phyloP scores from a whole-genome alignment of 163 green algal species.

The Trebouxia gelatinosa region DNA sequence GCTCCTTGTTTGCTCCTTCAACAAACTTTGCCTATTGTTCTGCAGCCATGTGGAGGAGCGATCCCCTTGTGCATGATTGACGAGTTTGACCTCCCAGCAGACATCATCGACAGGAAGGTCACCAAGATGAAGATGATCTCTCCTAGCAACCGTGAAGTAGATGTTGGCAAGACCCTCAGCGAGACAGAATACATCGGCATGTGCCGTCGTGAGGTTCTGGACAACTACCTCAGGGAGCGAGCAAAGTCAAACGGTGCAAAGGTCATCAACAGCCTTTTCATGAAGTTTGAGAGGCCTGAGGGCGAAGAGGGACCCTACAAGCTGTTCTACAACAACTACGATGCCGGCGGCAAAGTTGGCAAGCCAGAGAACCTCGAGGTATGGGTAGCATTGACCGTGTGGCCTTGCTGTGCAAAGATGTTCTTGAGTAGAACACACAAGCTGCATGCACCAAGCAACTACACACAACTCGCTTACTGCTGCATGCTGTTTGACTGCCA shows the following conservation, averaged over 20 bases:
- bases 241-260: constrained; percentile 83
- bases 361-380: constrained; percentile 77
- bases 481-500: no score
- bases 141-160: constrained; percentile 94
- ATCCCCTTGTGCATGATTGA: constrained; percentile 99
- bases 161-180: constrained; percentile 96
- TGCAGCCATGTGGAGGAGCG: constrained; percentile 94
- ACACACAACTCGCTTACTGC: no score
- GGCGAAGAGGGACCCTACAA: constrained; percentile 75
- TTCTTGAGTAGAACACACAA: no score
- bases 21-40: background rate
- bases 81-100: constrained; percentile 94
- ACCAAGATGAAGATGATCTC: constrained; percentile 99
- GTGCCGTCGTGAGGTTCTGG: constrained; percentile 85
- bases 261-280: constrained; percentile 83
- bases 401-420: no score
- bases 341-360: constrained; percentile 82
- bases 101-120: constrained; percentile 96
- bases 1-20: background rate
- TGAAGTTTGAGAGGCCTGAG: constrained; percentile 55
- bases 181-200: constrained; percentile 99
- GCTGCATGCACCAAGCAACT: no score
- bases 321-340: constrained; percentile 93
- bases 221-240: constrained; percentile 94
- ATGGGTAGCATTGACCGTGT: no score